Percentiles rank a stretch among this genome's conserved stretches.
These are phyloP conservation scores for Ceratocystis variospora DNA, from an alignment of 2,329 filamentous ascomycete genomes.

Conservation along the genomic window DNA sequence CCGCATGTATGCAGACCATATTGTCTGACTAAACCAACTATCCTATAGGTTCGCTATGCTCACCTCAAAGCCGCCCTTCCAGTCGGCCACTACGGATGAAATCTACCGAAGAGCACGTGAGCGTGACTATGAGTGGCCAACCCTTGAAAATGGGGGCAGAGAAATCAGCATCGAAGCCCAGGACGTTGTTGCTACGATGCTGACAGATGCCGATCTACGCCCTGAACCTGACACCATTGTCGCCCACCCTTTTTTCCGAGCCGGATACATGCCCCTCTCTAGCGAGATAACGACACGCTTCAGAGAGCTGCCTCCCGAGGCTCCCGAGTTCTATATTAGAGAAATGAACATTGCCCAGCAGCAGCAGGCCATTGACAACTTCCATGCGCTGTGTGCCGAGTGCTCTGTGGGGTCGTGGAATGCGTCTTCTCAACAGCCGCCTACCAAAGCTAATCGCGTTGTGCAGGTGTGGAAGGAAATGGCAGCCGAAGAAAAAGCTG, in stretches of 20 bases:
- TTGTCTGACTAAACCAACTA: conserved; percentile 13
- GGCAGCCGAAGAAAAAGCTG: conserved; percentile 53
- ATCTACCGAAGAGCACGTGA: conserved; percentile 61
- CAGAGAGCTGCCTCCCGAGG: conserved; percentile 42
- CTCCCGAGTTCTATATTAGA: conserved; percentile 42
- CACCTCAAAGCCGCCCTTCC: conserved; percentile 90
- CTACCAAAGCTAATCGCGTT: conserved; percentile 35
- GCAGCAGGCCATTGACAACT: conserved; percentile 36
- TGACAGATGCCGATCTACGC: conserved; percentile 60
- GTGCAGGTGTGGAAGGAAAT: conserved; percentile 51
- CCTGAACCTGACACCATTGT: conserved; percentile 67
- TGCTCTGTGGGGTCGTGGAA: conserved; percentile 39
- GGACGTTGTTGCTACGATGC: conserved; percentile 61
- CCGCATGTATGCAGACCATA: neutral
- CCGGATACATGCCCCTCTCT: conserved; percentile 55
- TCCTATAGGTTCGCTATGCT: conserved; percentile 72
- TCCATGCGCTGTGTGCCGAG: conserved; percentile 43
- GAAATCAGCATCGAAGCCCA: conserved; percentile 59
- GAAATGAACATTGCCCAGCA: conserved; percentile 34
- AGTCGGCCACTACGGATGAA: conserved; percentile 76
- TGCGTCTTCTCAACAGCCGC: conserved; percentile 21
- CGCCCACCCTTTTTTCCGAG: conserved; percentile 64
- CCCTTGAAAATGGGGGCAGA: conserved; percentile 48
- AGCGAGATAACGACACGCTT: conserved; percentile 46
- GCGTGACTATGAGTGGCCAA: conserved; percentile 69